Base-by-base conservation (phyloP, 176 grass and related monocot genomes). In the Avena atlantica region DNA sequence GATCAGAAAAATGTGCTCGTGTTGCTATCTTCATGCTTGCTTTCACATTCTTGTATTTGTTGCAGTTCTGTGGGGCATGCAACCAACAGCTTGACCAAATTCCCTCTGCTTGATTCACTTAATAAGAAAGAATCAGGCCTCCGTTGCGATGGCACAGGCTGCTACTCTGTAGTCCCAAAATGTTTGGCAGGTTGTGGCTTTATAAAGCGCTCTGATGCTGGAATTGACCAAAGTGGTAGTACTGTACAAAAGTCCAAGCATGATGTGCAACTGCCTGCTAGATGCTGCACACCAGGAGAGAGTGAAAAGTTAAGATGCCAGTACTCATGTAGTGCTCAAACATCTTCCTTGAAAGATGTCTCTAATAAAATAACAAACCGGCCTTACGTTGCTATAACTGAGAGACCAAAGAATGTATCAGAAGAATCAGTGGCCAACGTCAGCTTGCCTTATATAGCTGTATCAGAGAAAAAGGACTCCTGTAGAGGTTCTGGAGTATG, bases 281-380 rank as follows among this genome's bases (percentile, higher is more conserved):
- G 78, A 78, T 83, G 86, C 27, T 79, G 64, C 83, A 87, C 51
- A 42, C 47, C 83, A 40, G 49, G 47, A 42, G 89, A 91, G 59
- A 60, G 82, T 72, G 87, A 89, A 87, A 94, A 88, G 23, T 86
- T 84, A 72, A 83, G 69, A 80, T 92, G 87, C 74, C 83, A 87
- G 37, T 98, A 88, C 57, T 93, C 84, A 83, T 89, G 79, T 44
- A 86, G 83, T 24, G 45, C 52, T 67, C 84, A 89, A 84, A 57
- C 56, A 51, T 64, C 86, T 73, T 86, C 86, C 45, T 83, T 56
- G 76, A 92, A 89, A 85, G 87, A 95, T 84, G 75, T 80, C 34
- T 84, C 90, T 52, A 79, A 73, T 56, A 90, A 93, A 92, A 77
- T 29, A 56, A 74, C 42, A 53, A 64, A 83, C 55, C 74, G 78